These are phyloP conservation scores for Passalora sequoiae DNA, from an alignment of 2,329 filamentous ascomycete species.

Conservation along the genomic window DNA sequence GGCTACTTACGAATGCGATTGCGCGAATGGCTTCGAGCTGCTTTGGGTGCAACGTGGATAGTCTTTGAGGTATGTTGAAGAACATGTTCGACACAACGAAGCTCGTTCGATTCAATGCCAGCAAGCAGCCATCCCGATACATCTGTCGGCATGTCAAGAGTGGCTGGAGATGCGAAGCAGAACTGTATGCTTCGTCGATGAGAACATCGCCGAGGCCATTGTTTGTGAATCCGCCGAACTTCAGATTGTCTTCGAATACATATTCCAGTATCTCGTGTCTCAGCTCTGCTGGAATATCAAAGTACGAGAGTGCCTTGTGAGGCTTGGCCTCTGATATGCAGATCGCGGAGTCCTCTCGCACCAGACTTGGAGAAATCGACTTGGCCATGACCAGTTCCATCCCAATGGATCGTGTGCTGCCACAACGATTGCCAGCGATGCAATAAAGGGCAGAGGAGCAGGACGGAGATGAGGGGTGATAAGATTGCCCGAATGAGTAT, in stretches of 20 bases:
- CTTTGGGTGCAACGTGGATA: conserved; percentile 23
- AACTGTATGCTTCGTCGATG: conserved; percentile 28
- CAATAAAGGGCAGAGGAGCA: too few species aligned
- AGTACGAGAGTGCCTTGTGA: conserved; percentile 9
- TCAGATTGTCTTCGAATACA: conserved; percentile 21
- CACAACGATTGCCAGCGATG: too few species aligned
- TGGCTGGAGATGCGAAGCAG: conserved; percentile 28
- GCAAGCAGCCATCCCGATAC: conserved; percentile 32
- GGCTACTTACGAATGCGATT: conserved; percentile 23
- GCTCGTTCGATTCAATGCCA: conserved; percentile 34
- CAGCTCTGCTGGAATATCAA: conserved; percentile 36
- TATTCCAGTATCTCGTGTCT: conserved; percentile 33
- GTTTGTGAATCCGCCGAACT: conserved; percentile 14
- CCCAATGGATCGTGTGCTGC: too few species aligned
- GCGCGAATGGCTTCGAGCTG: conserved; percentile 32
- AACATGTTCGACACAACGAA: conserved; percentile 37
- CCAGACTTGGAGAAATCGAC: background rate
- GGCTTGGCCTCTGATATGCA: background rate
- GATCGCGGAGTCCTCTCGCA: background rate
- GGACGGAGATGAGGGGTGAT: too few species aligned
- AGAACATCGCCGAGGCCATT: conserved; percentile 19
- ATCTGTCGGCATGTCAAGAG: conserved; percentile 39
- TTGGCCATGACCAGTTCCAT: background rate
- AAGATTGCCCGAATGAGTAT: too few species aligned
- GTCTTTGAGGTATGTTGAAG: conserved; percentile 26